Evolutionary conservation across 2,329 filamentous ascomycete species (phyloP), one percentile per base, ranked within the genome.

Genomic region (Xylaria sp.): DNA sequence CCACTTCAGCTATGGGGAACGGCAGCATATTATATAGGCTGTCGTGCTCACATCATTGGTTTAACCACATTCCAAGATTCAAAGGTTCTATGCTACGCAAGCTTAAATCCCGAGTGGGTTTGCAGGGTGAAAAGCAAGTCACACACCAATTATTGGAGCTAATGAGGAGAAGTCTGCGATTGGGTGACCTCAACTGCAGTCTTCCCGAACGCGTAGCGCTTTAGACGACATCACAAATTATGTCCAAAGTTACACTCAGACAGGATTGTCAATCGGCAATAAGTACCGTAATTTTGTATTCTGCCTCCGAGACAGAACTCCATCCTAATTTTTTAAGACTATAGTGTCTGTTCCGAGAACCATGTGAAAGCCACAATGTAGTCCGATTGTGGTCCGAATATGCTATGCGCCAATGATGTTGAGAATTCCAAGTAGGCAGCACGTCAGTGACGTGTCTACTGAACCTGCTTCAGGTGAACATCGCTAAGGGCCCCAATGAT

Each of bases 381-480:
- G 44, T 3, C 60, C 32, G 10, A 60, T 42, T 29, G 32, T 23
- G 13, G 44, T 3, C 60, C 32, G 10, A 60, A 48, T 25, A 62
- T 53, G n/a, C 59, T 51, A 57, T 65, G 25, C 42, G 57, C 51
- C 60, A 8, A 27, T 55, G 18, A 62, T 67, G 58, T 61, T 65
- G 53, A 44, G 23, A 58, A 48, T 57, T 23, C 23, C 47, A 32
- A 40, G 29, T 57, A 23, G 40, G 53, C 27, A 61, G 32, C 35
- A 65, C 58, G 48, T 35, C 44, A n/a, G n/a, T 57, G 60, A 40
- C 16, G 42, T 63, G 60, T 64, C 59, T 75, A 77, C 63, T 75
- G 67, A 62, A 74, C 63, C 57, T 73, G 72, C 75, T 77, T 77
- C 23, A 77, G 69, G 48, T 76, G 65, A 25, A 77, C 75, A 58